Evolutionary conservation across 2,329 filamentous ascomycete genomes (phyloP).

Genomic region (Neofusicoccum parvum): DNA sequence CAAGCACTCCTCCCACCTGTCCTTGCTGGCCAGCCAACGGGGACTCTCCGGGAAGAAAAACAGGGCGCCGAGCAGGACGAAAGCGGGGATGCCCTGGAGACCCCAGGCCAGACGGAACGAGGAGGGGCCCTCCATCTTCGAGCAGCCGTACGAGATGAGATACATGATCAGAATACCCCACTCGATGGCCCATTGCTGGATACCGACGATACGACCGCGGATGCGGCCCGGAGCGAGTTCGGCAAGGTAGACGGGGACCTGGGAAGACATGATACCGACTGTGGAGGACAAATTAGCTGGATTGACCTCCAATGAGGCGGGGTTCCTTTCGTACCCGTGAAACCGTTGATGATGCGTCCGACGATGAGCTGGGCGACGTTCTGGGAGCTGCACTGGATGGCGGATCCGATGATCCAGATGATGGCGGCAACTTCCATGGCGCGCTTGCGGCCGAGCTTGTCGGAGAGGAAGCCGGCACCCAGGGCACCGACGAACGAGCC

Average conservation of each 20-base stretch:
- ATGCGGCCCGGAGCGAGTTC: slow-evolving; percentile 48
- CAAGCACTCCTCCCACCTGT: slow-evolving; percentile 68
- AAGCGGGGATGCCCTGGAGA: slow-evolving; percentile 45
- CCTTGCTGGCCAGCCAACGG: slow-evolving; percentile 69
- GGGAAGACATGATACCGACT: slow-evolving; percentile 48
- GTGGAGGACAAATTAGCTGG: background rate
- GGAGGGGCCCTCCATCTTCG: slow-evolving; percentile 51
- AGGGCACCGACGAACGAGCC: slow-evolving; percentile 53
- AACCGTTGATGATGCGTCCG: slow-evolving; percentile 50
- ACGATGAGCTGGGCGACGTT: slow-evolving; percentile 44
- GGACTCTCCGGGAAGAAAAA: slow-evolving; percentile 56
- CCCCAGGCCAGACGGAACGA: slow-evolving; percentile 48
- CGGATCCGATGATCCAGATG: slow-evolving; percentile 40
- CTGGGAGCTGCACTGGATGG: slow-evolving; percentile 19
- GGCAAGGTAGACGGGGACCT: slow-evolving; percentile 50
- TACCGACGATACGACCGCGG: slow-evolving; percentile 47
- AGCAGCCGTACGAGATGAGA: slow-evolving; percentile 67
- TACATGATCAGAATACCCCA: slow-evolving; percentile 43
- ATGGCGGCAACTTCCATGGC: slow-evolving; percentile 38
- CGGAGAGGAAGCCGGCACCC: slow-evolving; percentile 54
- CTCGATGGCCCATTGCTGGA: slow-evolving; percentile 49
- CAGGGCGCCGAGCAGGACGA: slow-evolving; percentile 42
- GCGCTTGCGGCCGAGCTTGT: slow-evolving; percentile 48
- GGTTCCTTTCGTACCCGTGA: slow-evolving; percentile 25
- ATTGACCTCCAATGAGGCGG: too few relatives aligned